Base-by-base conservation (phyloP, 1,139 yeast species). In the Scheffersomyces quercinus region DNA sequence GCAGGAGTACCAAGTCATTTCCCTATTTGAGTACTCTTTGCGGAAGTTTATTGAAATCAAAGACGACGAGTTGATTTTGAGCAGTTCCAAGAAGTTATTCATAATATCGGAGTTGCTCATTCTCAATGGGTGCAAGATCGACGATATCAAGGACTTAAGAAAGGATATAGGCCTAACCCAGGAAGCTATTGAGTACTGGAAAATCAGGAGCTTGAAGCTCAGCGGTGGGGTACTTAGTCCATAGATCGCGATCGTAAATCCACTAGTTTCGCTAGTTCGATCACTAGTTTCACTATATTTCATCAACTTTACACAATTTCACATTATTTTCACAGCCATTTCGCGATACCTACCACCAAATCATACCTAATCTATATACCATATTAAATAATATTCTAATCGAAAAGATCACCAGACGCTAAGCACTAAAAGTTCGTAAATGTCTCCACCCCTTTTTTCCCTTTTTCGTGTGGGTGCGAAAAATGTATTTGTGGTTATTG, bases 101-200 rank as follows among this genome's bases (percentile, higher is more conserved):
- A 83, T 85, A n/a, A 67, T 87, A 16, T 82, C 96, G 0, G 97
- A 90, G 57, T 68, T 88, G 32, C 67, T 91, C 11, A 55, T 85
- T 3, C 72, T 86, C 48, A 87, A 88, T 60, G 95, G 95, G 11
- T 75, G 72, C 52, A 67, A 53, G 41, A 59, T 70, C 16, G 76
- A 75, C 26, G 57, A 56, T 1, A 49, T 58, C 5, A 53, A 45
- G 28, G 50, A 49, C 14, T 48, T 62, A n/a, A 50, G 58, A 11
- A 50, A 58, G 24, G 67, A 64, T 9, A 49, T 73, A 14, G 71
- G 68, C 0, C 54, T 79, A 14, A 59, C 72, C 9, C 61, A 62
- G 2, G 73, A 64, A n/a, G 87, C 85, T 4, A 51, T 59, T 28
- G 58, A 58, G 9, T 85, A 79, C 56, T 83, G 88, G 86, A 67